Evolutionary conservation across 75 land plant genomes (phyloP).

Genomic region (Pinus tabuliformis): DNA sequence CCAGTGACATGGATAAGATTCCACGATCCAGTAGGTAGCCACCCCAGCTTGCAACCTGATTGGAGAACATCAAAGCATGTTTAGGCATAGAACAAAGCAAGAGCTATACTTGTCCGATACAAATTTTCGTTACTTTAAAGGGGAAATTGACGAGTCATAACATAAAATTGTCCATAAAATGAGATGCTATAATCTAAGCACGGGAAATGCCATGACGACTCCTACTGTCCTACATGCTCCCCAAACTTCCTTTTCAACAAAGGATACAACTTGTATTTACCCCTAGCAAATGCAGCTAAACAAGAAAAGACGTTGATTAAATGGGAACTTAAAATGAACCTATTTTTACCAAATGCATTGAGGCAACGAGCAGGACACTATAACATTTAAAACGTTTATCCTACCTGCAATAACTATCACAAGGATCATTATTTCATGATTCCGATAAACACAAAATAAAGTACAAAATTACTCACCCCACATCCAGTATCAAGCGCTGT

Average conservation of each 20-base stretch:
- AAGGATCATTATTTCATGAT: background rate
- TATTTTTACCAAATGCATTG: background rate
- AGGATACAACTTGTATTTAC: background rate
- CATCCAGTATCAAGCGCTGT: constrained; percentile 31
- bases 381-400: background rate
- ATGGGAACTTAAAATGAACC: background rate
- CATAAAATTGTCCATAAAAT: background rate
- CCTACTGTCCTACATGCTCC: background rate
- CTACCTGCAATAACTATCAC: background rate
- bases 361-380: no score
- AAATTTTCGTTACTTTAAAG: background rate
- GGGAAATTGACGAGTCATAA: background rate
- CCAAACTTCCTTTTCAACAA: background rate
- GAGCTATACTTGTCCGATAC: background rate
- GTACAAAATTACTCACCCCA: constrained; percentile 14
- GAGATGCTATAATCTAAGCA: background rate
- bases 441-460: background rate
- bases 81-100: background rate
- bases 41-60: constrained; percentile 33
- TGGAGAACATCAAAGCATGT: background rate
- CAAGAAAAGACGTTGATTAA: background rate
- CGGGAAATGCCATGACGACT: background rate
- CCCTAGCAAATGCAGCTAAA: background rate
- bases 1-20: constrained; percentile 24
- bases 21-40: constrained; percentile 19